Evolutionary conservation across 352 stramenopile genomes (phyloP).

Genomic region (Globisporangium heterothallicum): DNA sequence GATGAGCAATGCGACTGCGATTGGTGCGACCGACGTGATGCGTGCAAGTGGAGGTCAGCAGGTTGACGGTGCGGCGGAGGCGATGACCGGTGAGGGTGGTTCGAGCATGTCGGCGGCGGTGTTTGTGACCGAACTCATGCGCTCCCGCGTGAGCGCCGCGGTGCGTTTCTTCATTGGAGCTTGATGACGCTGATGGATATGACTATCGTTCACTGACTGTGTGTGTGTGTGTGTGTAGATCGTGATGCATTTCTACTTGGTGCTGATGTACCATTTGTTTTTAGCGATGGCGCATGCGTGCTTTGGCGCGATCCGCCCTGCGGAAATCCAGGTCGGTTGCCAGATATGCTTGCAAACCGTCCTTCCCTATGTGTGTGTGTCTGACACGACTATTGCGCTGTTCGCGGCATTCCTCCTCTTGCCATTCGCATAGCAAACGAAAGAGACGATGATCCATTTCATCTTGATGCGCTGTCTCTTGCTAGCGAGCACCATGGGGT

Average conservation of each 20-base stretch:
- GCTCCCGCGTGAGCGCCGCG: constrained; percentile 48
- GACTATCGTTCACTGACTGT: not conserved
- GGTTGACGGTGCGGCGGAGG: not conserved
- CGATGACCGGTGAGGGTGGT: too few species aligned
- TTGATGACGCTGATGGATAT: constrained; percentile 4
- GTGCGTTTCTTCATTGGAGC: constrained; percentile 23
- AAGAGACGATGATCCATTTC: constrained; percentile 76
- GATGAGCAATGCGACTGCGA: not conserved
- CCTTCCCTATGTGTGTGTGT: too few species aligned
- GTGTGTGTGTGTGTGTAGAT: constrained; percentile 30
- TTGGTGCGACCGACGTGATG: not conserved
- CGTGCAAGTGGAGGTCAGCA: too few species aligned
- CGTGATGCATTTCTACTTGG: constrained; percentile 61
- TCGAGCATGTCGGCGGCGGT: constrained; percentile 13
- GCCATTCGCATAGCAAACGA: constrained; percentile 45
- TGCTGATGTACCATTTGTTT: constrained; percentile 65
- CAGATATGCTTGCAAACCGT: too few species aligned
- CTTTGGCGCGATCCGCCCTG: constrained; percentile 39
- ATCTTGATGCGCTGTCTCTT: constrained; percentile 67
- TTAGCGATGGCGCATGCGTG: constrained; percentile 35
- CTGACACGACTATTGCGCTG: too few species aligned
- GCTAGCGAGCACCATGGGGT: constrained; percentile 64
- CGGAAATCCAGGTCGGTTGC: constrained; percentile 66
- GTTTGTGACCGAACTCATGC: constrained; percentile 42
- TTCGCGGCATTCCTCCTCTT: not conserved